Conservation (phyloP, 192 early-diverging fungal species). For the Coemansia sp. region DNA sequence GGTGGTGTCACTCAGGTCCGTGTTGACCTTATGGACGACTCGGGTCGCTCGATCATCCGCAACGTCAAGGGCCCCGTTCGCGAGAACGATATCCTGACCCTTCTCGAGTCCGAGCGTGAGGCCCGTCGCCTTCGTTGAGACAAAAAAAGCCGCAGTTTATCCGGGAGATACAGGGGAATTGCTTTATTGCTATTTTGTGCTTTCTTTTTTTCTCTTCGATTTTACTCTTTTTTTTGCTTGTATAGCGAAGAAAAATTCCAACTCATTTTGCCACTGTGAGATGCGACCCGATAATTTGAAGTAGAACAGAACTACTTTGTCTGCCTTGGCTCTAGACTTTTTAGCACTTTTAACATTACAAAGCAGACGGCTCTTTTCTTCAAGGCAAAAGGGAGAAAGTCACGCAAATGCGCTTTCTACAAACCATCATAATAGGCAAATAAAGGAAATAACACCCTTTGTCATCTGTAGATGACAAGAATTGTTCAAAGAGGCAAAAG, state of each 20-base stretch:
- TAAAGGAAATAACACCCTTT: too few relatives aligned
- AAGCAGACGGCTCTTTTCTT: too few relatives aligned
- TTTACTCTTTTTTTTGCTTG: background rate
- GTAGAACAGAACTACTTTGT: too few relatives aligned
- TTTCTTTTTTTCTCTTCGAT: constrained; percentile 5
- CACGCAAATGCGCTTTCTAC: too few relatives aligned
- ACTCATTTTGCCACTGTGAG: background rate
- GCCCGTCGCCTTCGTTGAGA: constrained; percentile 96
- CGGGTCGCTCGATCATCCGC: constrained; percentile 96
- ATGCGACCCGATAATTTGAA: too few relatives aligned
- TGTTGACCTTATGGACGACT: constrained; percentile 98
- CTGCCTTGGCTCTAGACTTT: too few relatives aligned
- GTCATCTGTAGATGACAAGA: too few relatives aligned
- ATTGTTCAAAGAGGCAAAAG: too few relatives aligned
- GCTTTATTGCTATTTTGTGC: constrained; percentile 5
- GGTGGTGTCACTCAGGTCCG: constrained; percentile 99
- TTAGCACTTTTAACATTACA: too few relatives aligned
- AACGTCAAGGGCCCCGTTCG: constrained; percentile 99
- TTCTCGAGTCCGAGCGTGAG: constrained; percentile 99
- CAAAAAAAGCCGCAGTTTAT: background rate
- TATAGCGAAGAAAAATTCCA: constrained; percentile 1
- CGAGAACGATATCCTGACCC: constrained; percentile 93
- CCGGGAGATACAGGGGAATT: background rate
- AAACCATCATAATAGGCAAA: too few relatives aligned
- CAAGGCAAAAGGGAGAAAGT: too few relatives aligned